phyloP scores from a whole-genome alignment of 148 eudicot species.

The Chenopodium suecicum region DNA sequence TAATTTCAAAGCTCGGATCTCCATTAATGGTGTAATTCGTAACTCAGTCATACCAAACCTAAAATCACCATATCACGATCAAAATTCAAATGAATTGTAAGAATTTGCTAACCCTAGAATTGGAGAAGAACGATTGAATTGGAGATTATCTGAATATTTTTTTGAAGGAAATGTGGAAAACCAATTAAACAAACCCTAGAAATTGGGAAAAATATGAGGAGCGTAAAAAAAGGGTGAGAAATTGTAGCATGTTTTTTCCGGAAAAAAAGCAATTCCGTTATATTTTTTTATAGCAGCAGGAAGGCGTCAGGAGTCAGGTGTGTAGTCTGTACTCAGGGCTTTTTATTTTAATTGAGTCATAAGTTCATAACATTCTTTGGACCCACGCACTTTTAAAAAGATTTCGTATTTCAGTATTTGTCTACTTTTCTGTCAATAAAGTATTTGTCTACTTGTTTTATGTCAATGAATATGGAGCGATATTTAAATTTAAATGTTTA shows the following conservation, averaged over 20 bases:
- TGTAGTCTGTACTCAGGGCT: too few relatives aligned
- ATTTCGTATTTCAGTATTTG: too few relatives aligned
- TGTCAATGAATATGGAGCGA: too few relatives aligned
- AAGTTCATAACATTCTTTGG: not conserved
- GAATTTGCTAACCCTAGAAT: slow-evolving; percentile 18
- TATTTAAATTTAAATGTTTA: too few relatives aligned
- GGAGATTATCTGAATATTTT: too few relatives aligned
- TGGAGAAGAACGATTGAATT: not conserved
- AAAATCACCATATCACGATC: slow-evolving; percentile 30
- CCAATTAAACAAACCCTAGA: too few relatives aligned
- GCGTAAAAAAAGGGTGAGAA: not conserved
- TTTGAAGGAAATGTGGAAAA: too few relatives aligned
- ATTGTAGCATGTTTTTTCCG: not conserved
- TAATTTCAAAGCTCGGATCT: slow-evolving; percentile 16
- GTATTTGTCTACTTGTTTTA: too few relatives aligned
- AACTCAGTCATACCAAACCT: slow-evolving; percentile 27
- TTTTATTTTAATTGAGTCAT: not conserved
- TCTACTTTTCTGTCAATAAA: too few relatives aligned
- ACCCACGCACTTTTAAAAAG: not conserved
- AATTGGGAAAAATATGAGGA: not conserved
- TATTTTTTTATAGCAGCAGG: too few relatives aligned
- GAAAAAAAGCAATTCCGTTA: too few relatives aligned
- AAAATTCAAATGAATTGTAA: not conserved
- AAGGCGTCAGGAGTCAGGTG: too few relatives aligned
- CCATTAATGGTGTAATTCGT: slow-evolving; percentile 21